Conservation (phyloP, 176 grass and related monocot genomes). For the Poa pratensis region DNA sequence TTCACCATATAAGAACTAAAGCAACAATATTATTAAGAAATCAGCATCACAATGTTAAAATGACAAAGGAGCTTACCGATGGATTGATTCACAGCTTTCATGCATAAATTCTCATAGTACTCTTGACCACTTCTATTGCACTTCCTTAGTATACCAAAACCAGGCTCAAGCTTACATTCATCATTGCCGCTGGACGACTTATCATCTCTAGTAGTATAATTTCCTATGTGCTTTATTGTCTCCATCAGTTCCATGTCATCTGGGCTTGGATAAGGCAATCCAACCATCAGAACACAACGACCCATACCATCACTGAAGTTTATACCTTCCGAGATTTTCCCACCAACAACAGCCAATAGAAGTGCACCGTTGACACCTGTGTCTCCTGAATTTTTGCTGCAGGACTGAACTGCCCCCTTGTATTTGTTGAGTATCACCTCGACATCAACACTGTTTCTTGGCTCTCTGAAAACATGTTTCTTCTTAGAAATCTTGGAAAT, state of each 20-base stretch:
- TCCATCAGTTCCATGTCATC: conserved; percentile 83
- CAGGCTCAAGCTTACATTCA: conserved; percentile 59
- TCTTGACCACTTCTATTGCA: conserved; percentile 77
- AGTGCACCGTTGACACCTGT: conserved; percentile 68
- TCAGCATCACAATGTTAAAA: conserved; percentile 17
- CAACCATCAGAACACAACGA: conserved; percentile 94
- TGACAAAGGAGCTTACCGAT: conserved; percentile 62
- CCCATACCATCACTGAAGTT: conserved; percentile 95
- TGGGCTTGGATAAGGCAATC: conserved; percentile 94
- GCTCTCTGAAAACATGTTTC: conserved; percentile 86
- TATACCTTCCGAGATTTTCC: conserved; percentile 97
- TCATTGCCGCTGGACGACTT: conserved; percentile 45
- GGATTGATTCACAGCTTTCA: conserved; percentile 99
- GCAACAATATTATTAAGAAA: conserved; percentile 3
- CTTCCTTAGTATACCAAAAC: conserved; percentile 70
- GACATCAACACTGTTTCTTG: conserved; percentile 74
- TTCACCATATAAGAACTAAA: conserved; percentile 26
- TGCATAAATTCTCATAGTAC: conserved; percentile 96
- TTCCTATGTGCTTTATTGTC: conserved; percentile 90
- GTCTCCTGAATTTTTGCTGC: conserved; percentile 40
- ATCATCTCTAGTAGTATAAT: conserved; percentile 42
- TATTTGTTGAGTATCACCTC: conserved; percentile 78
- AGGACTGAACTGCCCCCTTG: conserved; percentile 67
- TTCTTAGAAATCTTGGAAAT: conserved; percentile 84
- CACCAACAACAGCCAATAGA: conserved; percentile 90